Evolutionary conservation across 306 rosid species (phyloP).

Genomic region (Neltuma alba): DNA sequence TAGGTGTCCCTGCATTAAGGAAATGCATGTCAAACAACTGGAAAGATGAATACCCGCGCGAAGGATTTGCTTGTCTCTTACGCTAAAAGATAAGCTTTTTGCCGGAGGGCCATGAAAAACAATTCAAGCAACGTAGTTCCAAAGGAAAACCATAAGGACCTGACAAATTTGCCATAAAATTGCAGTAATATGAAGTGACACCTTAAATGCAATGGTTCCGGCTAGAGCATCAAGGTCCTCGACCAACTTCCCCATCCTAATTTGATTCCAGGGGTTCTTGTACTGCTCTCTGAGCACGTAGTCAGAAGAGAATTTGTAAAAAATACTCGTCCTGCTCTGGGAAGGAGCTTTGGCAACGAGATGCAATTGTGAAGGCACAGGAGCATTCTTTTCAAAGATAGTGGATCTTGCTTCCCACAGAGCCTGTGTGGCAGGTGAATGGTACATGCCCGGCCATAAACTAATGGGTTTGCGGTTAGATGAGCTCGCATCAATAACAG

Average conservation of each 20-base stretch:
- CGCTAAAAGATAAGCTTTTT: neutral
- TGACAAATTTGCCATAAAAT: neutral
- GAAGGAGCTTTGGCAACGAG: conserved; percentile 52
- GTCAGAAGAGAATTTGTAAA: conserved; percentile 75
- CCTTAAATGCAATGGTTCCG: conserved; percentile 87
- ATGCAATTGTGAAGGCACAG: conserved; percentile 23
- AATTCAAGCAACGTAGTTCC: neutral
- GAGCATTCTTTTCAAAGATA: conserved; percentile 41
- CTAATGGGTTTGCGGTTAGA: conserved; percentile 67
- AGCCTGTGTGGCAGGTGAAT: conserved; percentile 81
- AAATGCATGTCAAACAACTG: neutral
- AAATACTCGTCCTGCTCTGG: conserved; percentile 60
- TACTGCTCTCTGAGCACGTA: conserved; percentile 74
- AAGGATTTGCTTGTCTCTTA: neutral
- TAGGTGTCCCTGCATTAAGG: neutral
- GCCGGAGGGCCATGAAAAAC: neutral
- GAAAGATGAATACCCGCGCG: neutral
- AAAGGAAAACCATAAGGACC: neutral
- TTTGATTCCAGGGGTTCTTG: conserved; percentile 79
- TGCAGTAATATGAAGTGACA: neutral
- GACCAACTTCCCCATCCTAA: conserved; percentile 75
- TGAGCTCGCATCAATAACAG: conserved; percentile 65
- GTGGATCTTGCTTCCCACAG: conserved; percentile 87
- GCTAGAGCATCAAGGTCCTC: conserved; percentile 95
- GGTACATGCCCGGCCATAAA: conserved; percentile 78